These are phyloP conservation scores for Kurtzmaniella fragi DNA, from an alignment of 805 yeast species.

Conservation along the genomic window DNA sequence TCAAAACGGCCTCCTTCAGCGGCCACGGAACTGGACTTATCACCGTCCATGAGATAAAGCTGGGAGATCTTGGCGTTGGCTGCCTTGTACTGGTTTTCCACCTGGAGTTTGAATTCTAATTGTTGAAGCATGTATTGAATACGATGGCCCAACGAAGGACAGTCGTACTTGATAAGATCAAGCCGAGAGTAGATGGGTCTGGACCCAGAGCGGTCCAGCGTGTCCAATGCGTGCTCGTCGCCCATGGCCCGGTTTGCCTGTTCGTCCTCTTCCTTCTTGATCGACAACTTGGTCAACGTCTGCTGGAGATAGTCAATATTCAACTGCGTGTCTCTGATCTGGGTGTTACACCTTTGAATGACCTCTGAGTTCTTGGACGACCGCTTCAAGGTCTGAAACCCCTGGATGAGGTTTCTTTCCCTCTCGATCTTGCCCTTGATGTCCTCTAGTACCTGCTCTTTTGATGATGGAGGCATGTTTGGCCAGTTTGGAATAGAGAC, in stretches of 20 bases:
- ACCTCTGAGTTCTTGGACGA: slow-evolving; percentile 77
- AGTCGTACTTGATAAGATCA: slow-evolving; percentile 86
- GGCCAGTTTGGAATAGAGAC: background rate
- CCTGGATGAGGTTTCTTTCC: slow-evolving; percentile 81
- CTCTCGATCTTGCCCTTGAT: slow-evolving; percentile 82
- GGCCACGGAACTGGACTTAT: slow-evolving; percentile 74
- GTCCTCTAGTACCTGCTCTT: slow-evolving; percentile 47
- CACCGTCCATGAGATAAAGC: slow-evolving; percentile 88
- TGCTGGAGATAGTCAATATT: slow-evolving; percentile 86
- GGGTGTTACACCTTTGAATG: slow-evolving; percentile 85
- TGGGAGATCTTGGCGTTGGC: slow-evolving; percentile 88
- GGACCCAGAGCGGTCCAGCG: slow-evolving; percentile 6
- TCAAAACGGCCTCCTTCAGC: slow-evolving; percentile 87
- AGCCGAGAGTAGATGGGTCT: slow-evolving; percentile 57
- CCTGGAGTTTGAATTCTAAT: slow-evolving; percentile 87
- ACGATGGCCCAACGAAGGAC: slow-evolving; percentile 90
- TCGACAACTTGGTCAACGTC: slow-evolving; percentile 57
- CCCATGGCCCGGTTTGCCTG: background rate
- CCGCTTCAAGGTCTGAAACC: slow-evolving; percentile 76
- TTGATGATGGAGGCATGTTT: slow-evolving; percentile 6
- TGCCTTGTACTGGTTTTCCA: slow-evolving; percentile 87
- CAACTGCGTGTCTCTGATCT: slow-evolving; percentile 85
- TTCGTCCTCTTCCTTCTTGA: slow-evolving; percentile 18
- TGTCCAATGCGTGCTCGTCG: slow-evolving; percentile 3
- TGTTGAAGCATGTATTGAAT: slow-evolving; percentile 95